Evolutionary conservation across 2,329 filamentous ascomycete genomes (phyloP).

Genomic region (Aureobasidium sp.): DNA sequence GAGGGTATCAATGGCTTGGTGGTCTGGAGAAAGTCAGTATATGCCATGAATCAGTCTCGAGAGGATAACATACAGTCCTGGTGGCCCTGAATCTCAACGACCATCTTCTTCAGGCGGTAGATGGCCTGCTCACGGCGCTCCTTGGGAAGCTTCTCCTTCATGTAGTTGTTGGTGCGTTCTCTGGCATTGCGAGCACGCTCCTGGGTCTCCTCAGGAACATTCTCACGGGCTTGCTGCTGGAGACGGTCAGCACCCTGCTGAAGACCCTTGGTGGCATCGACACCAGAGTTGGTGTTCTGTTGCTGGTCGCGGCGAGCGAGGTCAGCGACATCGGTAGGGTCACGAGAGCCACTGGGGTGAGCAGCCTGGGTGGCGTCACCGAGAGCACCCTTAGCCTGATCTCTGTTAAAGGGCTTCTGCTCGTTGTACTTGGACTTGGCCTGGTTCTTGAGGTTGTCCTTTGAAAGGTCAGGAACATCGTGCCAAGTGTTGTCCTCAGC

Average conservation of each 20-base stretch:
- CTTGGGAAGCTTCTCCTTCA: conserved; percentile 78
- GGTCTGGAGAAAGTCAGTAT: conserved; percentile 46
- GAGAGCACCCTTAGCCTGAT: conserved; percentile 54
- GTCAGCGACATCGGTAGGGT: conserved; percentile 46
- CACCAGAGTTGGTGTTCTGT: conserved; percentile 36
- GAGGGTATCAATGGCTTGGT: conserved; percentile 81
- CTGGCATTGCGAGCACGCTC: conserved; percentile 35
- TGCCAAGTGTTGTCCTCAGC: conserved; percentile 93
- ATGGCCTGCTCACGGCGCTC: conserved; percentile 89
- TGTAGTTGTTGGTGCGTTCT: conserved; percentile 58
- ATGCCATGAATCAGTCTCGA: too few relatives aligned
- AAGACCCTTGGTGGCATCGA: conserved; percentile 45
- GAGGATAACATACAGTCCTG: conserved; percentile 62
- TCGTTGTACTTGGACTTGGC: conserved; percentile 52
- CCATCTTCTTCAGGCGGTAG: conserved; percentile 94
- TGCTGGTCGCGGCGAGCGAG: conserved; percentile 43
- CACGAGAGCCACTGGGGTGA: conserved; percentile 47
- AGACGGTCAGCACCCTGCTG: conserved; percentile 38
- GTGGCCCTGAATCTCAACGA: conserved; percentile 93
- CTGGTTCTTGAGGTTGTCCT: conserved; percentile 59
- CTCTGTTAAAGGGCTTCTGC: conserved; percentile 43
- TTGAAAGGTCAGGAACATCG: conserved; percentile 68
- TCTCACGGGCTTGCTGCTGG: conserved; percentile 48
- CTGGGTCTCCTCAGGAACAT: conserved; percentile 54
- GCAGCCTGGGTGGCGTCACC: conserved; percentile 48